A percentile compares a stretch with the other conserved stretches of the same genome.
These are phyloP conservation scores for Globisporangium takayamanum DNA, from an alignment of 352 stramenopile species.

Conservation along the genomic window DNA sequence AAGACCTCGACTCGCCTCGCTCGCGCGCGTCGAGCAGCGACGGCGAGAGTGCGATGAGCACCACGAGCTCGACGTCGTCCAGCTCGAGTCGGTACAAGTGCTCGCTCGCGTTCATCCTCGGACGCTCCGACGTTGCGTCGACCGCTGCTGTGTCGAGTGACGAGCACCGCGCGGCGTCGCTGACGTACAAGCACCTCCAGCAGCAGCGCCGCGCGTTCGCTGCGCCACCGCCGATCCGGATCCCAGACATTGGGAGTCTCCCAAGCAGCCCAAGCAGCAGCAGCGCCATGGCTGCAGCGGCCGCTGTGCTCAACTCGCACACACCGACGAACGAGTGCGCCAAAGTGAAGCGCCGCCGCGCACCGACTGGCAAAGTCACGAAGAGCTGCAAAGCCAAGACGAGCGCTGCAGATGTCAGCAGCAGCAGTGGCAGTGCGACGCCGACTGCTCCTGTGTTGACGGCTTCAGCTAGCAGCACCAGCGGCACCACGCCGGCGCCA, in stretches of 20 bases:
- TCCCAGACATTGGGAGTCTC: too few species aligned
- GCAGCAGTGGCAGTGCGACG: not conserved
- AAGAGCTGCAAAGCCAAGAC: slow-evolving; percentile 10
- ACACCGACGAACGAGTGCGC: slow-evolving; percentile 6
- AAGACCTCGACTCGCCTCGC: not conserved
- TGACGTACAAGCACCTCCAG: slow-evolving; percentile 7
- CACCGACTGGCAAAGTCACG: not conserved
- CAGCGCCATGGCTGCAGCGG: not conserved
- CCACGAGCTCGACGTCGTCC: slow-evolving; percentile 11
- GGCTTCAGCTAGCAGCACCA: not conserved
- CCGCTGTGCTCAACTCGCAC: not conserved
- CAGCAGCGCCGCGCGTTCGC: slow-evolving; percentile 2
- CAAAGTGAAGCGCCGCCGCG: slow-evolving; percentile 7
- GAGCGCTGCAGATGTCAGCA: not conserved
- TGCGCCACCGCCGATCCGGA: too few species aligned
- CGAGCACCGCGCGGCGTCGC: too few species aligned
- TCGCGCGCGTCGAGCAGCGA: not conserved
- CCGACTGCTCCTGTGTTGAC: not conserved
- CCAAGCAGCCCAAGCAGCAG: not conserved
- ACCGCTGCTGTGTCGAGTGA: slow-evolving; percentile 10
- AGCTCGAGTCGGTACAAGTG: slow-evolving; percentile 29
- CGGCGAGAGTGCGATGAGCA: not conserved
- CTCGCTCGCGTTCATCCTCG: slow-evolving; percentile 51
- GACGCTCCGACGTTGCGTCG: slow-evolving; percentile 17
- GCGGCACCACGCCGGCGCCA: slow-evolving; percentile 6